Evolutionary conservation across 2,329 filamentous ascomycete genomes (phyloP), one percentile per base, ranked within the genome.

Genomic region (Ophiostoma sp.): DNA sequence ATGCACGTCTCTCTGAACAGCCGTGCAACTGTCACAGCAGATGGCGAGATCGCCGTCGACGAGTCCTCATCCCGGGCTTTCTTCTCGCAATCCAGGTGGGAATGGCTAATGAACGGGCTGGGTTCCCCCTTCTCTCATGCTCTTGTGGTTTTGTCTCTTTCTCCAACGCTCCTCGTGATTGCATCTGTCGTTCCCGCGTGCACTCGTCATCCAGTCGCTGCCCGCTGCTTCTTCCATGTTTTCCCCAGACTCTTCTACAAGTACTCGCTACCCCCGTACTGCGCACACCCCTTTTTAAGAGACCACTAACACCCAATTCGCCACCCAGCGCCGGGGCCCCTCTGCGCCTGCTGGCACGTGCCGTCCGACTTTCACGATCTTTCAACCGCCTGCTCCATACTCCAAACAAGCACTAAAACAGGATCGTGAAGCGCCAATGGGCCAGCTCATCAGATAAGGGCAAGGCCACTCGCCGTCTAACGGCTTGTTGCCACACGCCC

Each of bases 361-460:
- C 27, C 27, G 27, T 63, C 45, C 8, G 66, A 38, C 58, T 60
- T 68, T 68, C 66, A 68, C 67, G 67, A 68, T 68, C 67, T 65
- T 65, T 62, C 42, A 55, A 55, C 49, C 8, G 49, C 49, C 49
- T n/a, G 49, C 49, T 55, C 49, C 49, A 55, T 55, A 55, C 63
- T 67, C 60, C 60, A 14, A 38, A 55, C 49, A 55, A 47, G 49
- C 49, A 18, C 47, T 18, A 60, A 18, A 68, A 65, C 49, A 55
- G 49, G 62, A 68, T 68, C 67, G 62, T 65, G 67, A 65, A 68
- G 64, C 18, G 49, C 60, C 62, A 27, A 27, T 27, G 27, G 27
- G 27, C 27, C 27, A 27, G 27, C 27, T 27, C 27, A 27, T 27
- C 27, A 27, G 27, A 27, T 27, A 27, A 27, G 27, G 27, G 27